phyloP scores from a whole-genome alignment of 163 green algal genomes.

The Trebouxiophyceae sp. region DNA sequence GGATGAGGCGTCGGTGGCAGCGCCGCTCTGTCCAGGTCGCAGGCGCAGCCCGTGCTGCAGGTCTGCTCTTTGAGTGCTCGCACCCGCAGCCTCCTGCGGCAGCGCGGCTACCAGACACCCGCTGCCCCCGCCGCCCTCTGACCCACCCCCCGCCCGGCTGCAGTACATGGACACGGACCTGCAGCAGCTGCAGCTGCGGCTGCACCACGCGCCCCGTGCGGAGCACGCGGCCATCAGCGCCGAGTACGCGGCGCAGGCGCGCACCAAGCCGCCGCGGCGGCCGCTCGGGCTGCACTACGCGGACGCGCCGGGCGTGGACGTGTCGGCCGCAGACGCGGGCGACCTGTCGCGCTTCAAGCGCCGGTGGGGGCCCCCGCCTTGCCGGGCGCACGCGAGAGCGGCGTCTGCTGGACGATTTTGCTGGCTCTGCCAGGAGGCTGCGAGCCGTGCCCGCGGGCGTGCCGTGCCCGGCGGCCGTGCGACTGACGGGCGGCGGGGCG shows the following conservation, averaged over 20 bases:
- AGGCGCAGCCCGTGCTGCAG: background rate
- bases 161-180: conserved; percentile 41
- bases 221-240: conserved; percentile 18
- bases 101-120: background rate
- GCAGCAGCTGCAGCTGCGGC: conserved; percentile 49
- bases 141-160: background rate
- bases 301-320: conserved; percentile 15
- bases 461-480: background rate
- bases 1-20: no score
- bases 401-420: background rate
- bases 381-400: no score
- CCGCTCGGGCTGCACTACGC: conserved; percentile 4
- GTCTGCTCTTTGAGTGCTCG: background rate
- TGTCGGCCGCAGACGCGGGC: conserved; percentile 11
- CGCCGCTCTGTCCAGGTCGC: background rate
- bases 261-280: conserved; percentile 7
- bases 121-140: background rate
- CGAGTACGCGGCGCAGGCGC: conserved; percentile 23
- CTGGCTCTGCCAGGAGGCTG: background rate
- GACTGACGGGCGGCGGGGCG: background rate
- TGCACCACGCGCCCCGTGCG: conserved; percentile 24
- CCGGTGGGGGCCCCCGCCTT: background rate
- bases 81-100: background rate
- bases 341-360: background rate
- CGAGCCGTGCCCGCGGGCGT: background rate